Evolutionary conservation across 2,329 filamentous ascomycete genomes (phyloP).

Genomic region (Sclerotinia sclerotiorum): DNA sequence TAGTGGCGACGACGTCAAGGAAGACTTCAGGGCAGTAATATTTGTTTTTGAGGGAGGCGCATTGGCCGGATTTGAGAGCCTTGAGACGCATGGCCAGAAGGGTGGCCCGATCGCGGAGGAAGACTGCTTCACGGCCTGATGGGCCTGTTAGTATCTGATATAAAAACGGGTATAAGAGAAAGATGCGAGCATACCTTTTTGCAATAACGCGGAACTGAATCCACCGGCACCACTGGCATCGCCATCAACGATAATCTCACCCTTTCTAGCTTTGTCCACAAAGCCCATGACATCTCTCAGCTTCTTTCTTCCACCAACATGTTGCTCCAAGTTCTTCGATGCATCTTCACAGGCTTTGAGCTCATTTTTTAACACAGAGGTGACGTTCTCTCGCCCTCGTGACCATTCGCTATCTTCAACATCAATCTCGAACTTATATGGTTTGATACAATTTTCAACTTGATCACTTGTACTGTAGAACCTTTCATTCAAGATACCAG

Average conservation of each 20-base stretch:
- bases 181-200: slow-evolving; percentile 62
- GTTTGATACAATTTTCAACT: slow-evolving; percentile 98
- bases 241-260: slow-evolving; percentile 81
- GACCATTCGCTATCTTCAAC: slow-evolving; percentile 88
- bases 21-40: slow-evolving; percentile 97
- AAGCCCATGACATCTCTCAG: slow-evolving; percentile 87
- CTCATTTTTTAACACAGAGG: slow-evolving; percentile 80
- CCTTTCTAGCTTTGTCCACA: slow-evolving; percentile 84
- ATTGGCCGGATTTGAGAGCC: slow-evolving; percentile 89
- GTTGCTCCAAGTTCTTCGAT: slow-evolving; percentile 70
- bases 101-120: slow-evolving; percentile 87
- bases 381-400: slow-evolving; percentile 79
- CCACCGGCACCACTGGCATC: slow-evolving; percentile 86
- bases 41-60: slow-evolving; percentile 79
- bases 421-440: slow-evolving; percentile 97
- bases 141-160: slow-evolving; percentile 3
- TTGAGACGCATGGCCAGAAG: slow-evolving; percentile 87
- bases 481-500: slow-evolving; percentile 85
- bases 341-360: slow-evolving; percentile 80
- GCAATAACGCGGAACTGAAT: slow-evolving; percentile 83
- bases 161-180: slow-evolving; percentile 11
- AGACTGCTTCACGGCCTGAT: slow-evolving; percentile 84
- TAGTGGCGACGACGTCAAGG: slow-evolving; percentile 93
- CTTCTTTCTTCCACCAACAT: slow-evolving; percentile 79
- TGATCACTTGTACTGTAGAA: slow-evolving; percentile 98